Base-by-base conservation (phyloP, 352 stramenopile species). In the Chrysophaeum taylorii region DNA sequence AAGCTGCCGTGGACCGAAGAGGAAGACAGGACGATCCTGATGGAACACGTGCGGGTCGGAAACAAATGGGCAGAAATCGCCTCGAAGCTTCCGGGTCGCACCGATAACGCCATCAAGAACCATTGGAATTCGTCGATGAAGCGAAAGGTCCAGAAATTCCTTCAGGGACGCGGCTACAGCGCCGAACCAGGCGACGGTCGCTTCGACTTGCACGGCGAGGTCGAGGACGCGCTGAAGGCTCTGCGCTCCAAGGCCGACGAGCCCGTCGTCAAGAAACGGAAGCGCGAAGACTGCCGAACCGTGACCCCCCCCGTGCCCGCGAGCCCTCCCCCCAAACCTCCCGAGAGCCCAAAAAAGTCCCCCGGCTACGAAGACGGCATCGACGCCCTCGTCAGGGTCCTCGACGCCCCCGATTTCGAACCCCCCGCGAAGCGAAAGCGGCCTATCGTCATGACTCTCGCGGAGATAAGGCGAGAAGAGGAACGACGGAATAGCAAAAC, bases 11-110 rank as follows among this genome's bases (percentile, higher is more conserved):
- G 94, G 85, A 94, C 90, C 12, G 86, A 90, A 73, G 84, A 94
- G 38, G 92, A 98, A 78, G 93, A 98, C 76, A 83, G 85, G 18
- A 82, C 93, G 18, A 96, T 98, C 57, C 80, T 97, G 0, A 80
- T 85, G 2, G 86, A 83, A 39, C 91, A 97, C 68, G 83, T 85
- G 43, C 73, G 80, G 14, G 85, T 96, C 15, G 93, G 93, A 41
- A 97, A 97, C 79, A 92, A 92, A 64, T 98, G 93, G 93, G 93
- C 89, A 0, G 87, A 97, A 71, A 97, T 97, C 76, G 87, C 93
- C 23, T 42, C 57, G 33, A 93, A 96, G 73, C 80, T 93, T 41
- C 76, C 57, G 9, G 57, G 57, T 2, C 31, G 84, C 68, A 90
- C 84, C 18, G 84, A 90, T 72, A 90, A 90, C 77, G 84, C 84